phyloP scores from a whole-genome alignment of 169 alveolate species.

The Plasmodium chabaudi region DNA sequence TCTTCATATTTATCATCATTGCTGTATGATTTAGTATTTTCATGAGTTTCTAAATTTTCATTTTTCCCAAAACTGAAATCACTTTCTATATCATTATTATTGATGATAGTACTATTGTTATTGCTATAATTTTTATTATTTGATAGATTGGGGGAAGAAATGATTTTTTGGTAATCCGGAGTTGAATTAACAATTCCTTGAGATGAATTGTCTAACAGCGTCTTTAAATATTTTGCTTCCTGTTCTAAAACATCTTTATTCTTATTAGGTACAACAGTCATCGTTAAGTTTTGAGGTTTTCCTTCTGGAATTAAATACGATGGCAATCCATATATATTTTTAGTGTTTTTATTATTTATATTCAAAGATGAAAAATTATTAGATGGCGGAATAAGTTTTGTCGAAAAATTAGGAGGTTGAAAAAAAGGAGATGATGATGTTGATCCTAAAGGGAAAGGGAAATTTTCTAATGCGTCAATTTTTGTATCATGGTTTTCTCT shows the following conservation, averaged over 20 bases:
- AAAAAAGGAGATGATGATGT: slow-evolving; percentile 61
- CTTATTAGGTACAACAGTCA: slow-evolving; percentile 75
- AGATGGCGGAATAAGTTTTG: slow-evolving; percentile 27
- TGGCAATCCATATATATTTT: slow-evolving; percentile 64
- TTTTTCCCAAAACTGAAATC: slow-evolving; percentile 73
- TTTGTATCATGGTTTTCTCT: not conserved
- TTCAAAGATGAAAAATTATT: slow-evolving; percentile 29
- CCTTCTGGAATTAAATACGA: slow-evolving; percentile 69
- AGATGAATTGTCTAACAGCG: slow-evolving; percentile 57
- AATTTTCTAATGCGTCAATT: slow-evolving; percentile 6
- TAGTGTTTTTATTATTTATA: slow-evolving; percentile 21
- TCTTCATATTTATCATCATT: slow-evolving; percentile 36
- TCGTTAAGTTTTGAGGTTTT: slow-evolving; percentile 57
- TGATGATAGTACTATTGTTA: not conserved
- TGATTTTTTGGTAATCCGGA: slow-evolving; percentile 72
- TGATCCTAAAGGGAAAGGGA: slow-evolving; percentile 37
- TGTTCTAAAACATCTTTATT: slow-evolving; percentile 55
- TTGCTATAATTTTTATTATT: slow-evolving; percentile 9
- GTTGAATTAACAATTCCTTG: slow-evolving; percentile 77
- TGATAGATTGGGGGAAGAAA: slow-evolving; percentile 27
- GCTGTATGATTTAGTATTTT: slow-evolving; percentile 9
- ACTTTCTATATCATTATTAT: slow-evolving; percentile 62
- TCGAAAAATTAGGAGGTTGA: slow-evolving; percentile 59
- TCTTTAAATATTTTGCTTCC: slow-evolving; percentile 66
- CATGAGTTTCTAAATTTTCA: slow-evolving; percentile 22